Conservation (phyloP, 164 flowering plant species). For the Vitis riparia region DNA sequence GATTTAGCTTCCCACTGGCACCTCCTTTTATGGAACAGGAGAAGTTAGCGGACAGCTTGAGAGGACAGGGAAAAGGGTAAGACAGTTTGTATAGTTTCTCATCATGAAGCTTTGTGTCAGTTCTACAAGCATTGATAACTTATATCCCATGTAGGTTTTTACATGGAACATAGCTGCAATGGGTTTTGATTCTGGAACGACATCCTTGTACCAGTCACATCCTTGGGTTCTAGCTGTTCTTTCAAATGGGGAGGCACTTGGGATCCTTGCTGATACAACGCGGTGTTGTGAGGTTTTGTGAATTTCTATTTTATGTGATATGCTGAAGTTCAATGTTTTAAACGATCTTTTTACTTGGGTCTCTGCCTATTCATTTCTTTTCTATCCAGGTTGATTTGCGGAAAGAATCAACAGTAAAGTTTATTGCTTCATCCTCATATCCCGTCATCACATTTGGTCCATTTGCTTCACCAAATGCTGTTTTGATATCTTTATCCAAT, state of each 20-base stretch:
- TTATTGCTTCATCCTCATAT: slow-evolving; percentile 50
- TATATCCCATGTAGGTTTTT: slow-evolving; percentile 47
- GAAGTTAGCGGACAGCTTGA: slow-evolving; percentile 91
- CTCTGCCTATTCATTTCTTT: neutral
- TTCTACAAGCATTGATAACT: slow-evolving; percentile 7
- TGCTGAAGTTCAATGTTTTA: neutral
- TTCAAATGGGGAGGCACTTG: slow-evolving; percentile 83
- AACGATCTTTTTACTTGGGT: neutral
- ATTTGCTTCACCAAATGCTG: slow-evolving; percentile 70
- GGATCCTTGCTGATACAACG: slow-evolving; percentile 94
- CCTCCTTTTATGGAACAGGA: slow-evolving; percentile 87
- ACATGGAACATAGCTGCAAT: slow-evolving; percentile 90
- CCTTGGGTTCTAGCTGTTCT: slow-evolving; percentile 89
- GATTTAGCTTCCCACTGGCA: slow-evolving; percentile 74
- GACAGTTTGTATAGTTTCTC: slow-evolving; percentile 11
- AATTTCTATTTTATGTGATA: slow-evolving; percentile 32
- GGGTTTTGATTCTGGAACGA: slow-evolving; percentile 83
- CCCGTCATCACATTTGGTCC: slow-evolving; percentile 95
- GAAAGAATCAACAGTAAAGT: slow-evolving; percentile 49
- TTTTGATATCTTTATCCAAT: slow-evolving; percentile 62
- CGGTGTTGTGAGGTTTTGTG: slow-evolving; percentile 73
- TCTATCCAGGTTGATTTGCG: slow-evolving; percentile 73
- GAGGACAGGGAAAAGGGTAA: slow-evolving; percentile 82
- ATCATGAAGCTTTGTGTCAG: neutral
- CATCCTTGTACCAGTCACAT: slow-evolving; percentile 93